Evolutionary conservation across 768 basidiomycete species (phyloP).

Genomic region (Mycena capillaripes): DNA sequence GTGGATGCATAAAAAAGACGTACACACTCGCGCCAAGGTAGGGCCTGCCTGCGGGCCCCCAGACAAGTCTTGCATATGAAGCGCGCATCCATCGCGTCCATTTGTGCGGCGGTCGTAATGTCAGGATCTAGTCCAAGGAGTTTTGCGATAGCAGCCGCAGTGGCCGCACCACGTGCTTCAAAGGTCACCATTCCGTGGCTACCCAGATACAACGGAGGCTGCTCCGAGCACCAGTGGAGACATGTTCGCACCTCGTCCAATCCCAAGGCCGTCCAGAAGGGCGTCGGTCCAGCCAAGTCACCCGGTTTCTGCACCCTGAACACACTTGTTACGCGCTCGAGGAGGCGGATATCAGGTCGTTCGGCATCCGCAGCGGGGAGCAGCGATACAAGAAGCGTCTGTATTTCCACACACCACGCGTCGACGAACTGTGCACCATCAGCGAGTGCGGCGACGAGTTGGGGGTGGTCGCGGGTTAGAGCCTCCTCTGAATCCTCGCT

Average conservation of each 20-base stretch:
- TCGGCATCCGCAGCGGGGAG: background rate
- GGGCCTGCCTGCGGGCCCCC: background rate
- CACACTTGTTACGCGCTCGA: constrained; percentile 2
- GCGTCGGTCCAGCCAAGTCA: background rate
- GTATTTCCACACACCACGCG: background rate
- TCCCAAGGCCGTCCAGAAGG: background rate
- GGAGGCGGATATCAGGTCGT: background rate
- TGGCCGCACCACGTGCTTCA: background rate
- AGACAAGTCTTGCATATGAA: background rate
- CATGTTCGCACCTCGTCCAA: background rate
- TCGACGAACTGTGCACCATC: constrained; percentile 1
- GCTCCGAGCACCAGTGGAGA: background rate
- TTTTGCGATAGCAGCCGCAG: background rate
- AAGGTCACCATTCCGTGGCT: background rate
- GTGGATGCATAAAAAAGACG: background rate
- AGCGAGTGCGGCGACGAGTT: background rate
- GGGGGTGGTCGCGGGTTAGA: background rate
- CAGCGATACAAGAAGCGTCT: background rate
- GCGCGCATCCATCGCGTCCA: background rate
- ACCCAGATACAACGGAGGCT: background rate
- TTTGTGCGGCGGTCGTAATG: background rate
- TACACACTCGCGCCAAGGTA: constrained; percentile 3
- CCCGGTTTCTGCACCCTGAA: background rate
- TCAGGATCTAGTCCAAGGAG: background rate
- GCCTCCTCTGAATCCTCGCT: background rate